Base-by-base conservation (phyloP, 148 eudicot species). In the Mesembryanthemum crystallinum region DNA sequence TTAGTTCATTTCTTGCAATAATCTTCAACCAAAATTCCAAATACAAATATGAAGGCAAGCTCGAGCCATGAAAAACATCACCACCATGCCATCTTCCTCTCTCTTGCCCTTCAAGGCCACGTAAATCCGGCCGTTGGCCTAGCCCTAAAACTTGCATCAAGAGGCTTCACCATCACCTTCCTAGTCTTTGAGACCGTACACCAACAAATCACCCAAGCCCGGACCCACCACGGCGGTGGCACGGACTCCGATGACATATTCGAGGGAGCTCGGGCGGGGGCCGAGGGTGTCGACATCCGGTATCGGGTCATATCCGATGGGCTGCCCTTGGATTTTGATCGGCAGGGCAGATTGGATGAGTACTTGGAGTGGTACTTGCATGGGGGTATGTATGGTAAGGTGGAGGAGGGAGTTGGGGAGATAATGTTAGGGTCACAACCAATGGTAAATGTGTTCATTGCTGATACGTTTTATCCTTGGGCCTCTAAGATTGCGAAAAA, bases 401-500 rank as follows among this genome's bases (percentile, higher is more conserved):
- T 86, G 18, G 90, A 82, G 33, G 88, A 87, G 11, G 66, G 55
- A 7, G 69, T 92, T 24, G 78, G 61, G 39, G 63, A 78, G 28
- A 49, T 88, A 0, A 66, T 83, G 17, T 49, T 27, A 4, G 49
- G 67, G 27, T 76, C 80, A 47, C 77, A n/a, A 11, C 74, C 81
- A 14, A 69, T 57, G 30, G 86, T 81, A 3, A 86, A 69, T 60
- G 86, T 86, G 28, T 73, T 90, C 61, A 85, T 93, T 10, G 88
- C 87, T 8, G 98, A 93, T 67, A 82, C 98, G 8, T 89, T 85
- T 78, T 90, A 72, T 66, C 90, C 88, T 18, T 93, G 93, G 93
- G 86, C 87, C 9, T 77, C 86, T 3, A 81, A 75, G 71, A 10
- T 89, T 24, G 91, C 92, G 0, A 85, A 78, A 75, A 88, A 80